phyloP scores from a whole-genome alignment of 208 protist species.

The Trypanosoma melophagium region DNA sequence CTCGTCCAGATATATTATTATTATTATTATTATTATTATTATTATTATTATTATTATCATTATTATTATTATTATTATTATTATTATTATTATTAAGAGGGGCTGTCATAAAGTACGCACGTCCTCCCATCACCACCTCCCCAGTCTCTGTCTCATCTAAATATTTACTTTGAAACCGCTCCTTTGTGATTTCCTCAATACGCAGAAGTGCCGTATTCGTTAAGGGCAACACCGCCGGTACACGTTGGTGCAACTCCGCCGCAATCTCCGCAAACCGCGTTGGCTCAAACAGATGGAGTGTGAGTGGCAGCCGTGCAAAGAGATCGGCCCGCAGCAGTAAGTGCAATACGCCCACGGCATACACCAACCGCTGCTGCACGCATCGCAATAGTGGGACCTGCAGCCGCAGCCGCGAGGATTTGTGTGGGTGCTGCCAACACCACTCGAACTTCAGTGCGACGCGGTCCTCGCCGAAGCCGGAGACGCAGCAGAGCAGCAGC shows the following conservation, averaged over 20 bases:
- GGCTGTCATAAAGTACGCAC: conserved; percentile 25
- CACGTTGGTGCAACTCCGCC: conserved; percentile 29
- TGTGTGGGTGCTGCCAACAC: conserved; percentile 90
- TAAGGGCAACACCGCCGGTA: conserved; percentile 34
- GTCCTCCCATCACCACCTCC: background rate
- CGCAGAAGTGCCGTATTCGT: conserved; percentile 45
- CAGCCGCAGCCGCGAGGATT: conserved; percentile 53
- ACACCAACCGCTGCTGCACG: conserved; percentile 43
- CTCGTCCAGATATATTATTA: background rate
- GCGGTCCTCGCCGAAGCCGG: conserved; percentile 90
- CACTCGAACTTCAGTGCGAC: conserved; percentile 95
- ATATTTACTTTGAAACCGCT: conserved; percentile 54
- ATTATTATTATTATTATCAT: background rate
- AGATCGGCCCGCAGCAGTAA: conserved; percentile 51
- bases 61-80: conserved; percentile 1
- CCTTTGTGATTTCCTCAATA: conserved; percentile 49
- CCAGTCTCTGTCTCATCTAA: conserved; percentile 26
- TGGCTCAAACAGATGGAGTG: conserved; percentile 71
- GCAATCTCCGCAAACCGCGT: conserved; percentile 34
- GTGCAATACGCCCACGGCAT: conserved; percentile 64
- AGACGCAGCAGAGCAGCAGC: conserved; percentile 89
- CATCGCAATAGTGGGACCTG: conserved; percentile 28
- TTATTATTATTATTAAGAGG: background rate
- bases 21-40: background rate
- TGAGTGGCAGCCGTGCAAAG: conserved; percentile 71